These are phyloP conservation scores for Pinus albicaulis DNA, from an alignment of 75 land plant genomes.

Conservation along the genomic window DNA sequence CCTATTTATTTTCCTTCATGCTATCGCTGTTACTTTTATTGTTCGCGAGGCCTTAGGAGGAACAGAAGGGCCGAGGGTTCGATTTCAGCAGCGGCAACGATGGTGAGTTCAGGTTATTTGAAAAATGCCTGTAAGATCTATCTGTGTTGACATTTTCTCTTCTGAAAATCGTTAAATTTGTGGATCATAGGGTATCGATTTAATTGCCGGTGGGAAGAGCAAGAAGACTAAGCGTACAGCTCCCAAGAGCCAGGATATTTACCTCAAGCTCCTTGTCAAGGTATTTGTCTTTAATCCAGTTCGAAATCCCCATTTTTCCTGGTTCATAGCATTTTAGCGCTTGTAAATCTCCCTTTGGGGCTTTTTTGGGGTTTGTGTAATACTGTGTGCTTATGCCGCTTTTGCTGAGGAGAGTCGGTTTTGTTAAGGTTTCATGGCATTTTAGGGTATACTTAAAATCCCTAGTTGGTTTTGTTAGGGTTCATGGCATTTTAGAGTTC, in stretches of 20 bases:
- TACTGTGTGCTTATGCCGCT: slow-evolving; percentile 38
- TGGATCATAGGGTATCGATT: slow-evolving; percentile 59
- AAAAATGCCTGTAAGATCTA: too few species aligned
- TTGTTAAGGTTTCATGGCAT: background rate
- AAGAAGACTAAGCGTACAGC: slow-evolving; percentile 74
- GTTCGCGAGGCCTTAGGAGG: too few species aligned
- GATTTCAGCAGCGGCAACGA: too few species aligned
- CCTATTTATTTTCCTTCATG: too few species aligned
- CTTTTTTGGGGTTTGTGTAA: slow-evolving; percentile 15
- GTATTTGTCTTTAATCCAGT: slow-evolving; percentile 11
- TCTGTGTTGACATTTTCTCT: too few species aligned
- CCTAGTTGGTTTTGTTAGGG: too few species aligned
- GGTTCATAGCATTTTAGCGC: background rate
- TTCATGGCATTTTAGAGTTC: too few species aligned
- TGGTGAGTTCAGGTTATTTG: too few species aligned
- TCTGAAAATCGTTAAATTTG: too few species aligned
- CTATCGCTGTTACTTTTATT: too few species aligned
- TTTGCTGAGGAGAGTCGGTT: slow-evolving; percentile 53
- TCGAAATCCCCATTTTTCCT: background rate
- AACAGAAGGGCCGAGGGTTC: too few species aligned
- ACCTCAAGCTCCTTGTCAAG: slow-evolving; percentile 84
- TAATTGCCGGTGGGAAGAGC: slow-evolving; percentile 71
- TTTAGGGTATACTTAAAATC: too few species aligned
- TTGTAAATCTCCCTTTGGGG: background rate
- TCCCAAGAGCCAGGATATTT: slow-evolving; percentile 71